Conservation (phyloP, 805 yeast species). For the Schwanniomyces polymorphus region DNA sequence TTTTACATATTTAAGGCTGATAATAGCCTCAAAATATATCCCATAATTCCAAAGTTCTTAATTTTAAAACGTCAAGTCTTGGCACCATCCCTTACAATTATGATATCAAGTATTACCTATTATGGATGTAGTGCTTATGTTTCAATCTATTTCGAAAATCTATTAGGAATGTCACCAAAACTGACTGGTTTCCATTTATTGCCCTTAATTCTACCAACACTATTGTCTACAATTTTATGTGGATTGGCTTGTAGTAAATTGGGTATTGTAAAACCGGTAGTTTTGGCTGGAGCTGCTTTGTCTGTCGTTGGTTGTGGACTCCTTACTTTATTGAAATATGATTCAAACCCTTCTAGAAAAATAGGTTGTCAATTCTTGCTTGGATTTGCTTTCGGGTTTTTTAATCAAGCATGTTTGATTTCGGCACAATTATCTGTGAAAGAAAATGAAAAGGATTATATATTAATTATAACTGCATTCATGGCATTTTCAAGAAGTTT, state of each 20-base stretch:
- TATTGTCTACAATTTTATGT: conserved; percentile 7
- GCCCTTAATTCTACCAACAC: conserved; percentile 11
- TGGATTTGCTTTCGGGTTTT: conserved; percentile 51
- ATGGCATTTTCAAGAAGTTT: conserved; percentile 45
- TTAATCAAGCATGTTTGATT: conserved; percentile 44
- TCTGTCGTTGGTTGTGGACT: conserved; percentile 38
- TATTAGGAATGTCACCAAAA: conserved; percentile 7
- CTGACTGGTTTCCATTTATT: conserved; percentile 12
- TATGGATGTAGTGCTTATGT: conserved; percentile 22
- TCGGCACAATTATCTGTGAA: conserved; percentile 36
- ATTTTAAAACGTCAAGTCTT: conserved; percentile 30
- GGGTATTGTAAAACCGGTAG: conserved; percentile 9
- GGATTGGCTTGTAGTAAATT: conserved; percentile 11
- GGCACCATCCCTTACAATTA: conserved; percentile 30
- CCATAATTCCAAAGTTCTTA: conserved; percentile 41
- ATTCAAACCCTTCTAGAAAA: conserved; percentile 31
- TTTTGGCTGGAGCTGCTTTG: background rate
- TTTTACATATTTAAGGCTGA: conserved; percentile 29
- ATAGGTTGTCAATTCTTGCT: conserved; percentile 46
- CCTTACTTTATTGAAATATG: conserved; percentile 34
- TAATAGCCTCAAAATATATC: conserved; percentile 26
- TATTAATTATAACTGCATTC: conserved; percentile 47
- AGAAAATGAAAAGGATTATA: conserved; percentile 52
- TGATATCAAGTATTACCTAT: conserved; percentile 29
- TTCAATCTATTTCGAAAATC: conserved; percentile 16